Evolutionary conservation across 2,329 filamentous ascomycete species (phyloP), one percentile per base, ranked within the genome.

Genomic region (Plectosphaerella cucumerina): DNA sequence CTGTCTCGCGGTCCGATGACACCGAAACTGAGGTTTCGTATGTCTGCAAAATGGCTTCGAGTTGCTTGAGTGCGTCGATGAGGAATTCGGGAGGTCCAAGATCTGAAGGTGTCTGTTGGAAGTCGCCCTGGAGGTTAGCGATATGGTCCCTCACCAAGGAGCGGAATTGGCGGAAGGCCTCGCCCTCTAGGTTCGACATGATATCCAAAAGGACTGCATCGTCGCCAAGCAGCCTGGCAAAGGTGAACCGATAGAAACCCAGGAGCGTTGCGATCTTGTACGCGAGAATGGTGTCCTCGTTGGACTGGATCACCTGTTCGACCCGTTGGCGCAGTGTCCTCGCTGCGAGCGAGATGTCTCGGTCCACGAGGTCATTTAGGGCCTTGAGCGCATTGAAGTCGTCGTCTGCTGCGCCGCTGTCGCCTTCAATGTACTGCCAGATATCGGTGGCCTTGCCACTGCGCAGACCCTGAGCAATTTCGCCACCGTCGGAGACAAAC

Each of bases 191-290:
- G 3, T 74, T 79, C 4, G 73, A 70, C 48, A 96, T 81, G 2
- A 85, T 78, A 3, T 87, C 84, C 0, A 92, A 75, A 0, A 97
- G 74, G 9, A 80, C 75, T 0, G 90, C 89, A 11, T 85, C 76
- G 2, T 76, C 60, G 2, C 89, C 87, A 1, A 97, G 75, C 1
- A 97, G 76, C 59, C 87, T 93, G 15, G 83, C 73, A 65, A 97
- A 97, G 1, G 92, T 97, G 55, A 83, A 78, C 26, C 83, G 85
- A 70, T 99, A 99, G 70, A 99, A 99, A 39, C 83, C 85, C 41
- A 97, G 78, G 2, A 99, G 75, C 60, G 96, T 97, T 11, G 90
- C 86, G 39, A 97, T 84, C 65, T 91, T 94, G 73, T 96, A 99
- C 33, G 90, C 86, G 46, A 91, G 74, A 18, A 95, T 89, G 1